Evolutionary conservation across 2,329 filamentous ascomycete genomes (phyloP), one percentile per base, ranked within the genome.

Genomic region (Ramularia endophylla): DNA sequence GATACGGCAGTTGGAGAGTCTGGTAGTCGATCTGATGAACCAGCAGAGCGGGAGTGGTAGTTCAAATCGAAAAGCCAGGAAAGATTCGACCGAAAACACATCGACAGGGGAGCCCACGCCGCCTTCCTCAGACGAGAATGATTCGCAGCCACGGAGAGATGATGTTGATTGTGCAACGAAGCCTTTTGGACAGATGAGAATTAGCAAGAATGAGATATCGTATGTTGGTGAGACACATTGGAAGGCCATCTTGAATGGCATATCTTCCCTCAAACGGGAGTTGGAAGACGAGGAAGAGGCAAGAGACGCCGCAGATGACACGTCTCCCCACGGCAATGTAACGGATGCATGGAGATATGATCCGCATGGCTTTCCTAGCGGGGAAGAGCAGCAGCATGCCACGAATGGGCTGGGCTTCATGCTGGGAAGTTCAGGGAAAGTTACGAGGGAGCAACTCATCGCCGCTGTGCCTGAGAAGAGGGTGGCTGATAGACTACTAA

Each of bases 191-290:
- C 73, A 88, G 33, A 75, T 94, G 58, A 89, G 88, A 58, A 82
- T 94, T 49, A 85, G 89, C 55, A 65, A 73, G 36, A 71, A 75
- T 41, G 87, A 87, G 62, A 83, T 83, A 17, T 78, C 86, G 67
- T 94, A 92, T 60, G 71, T 90, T 47, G 87, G 86, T 41, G 83
- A 87, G 51, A 82, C 85, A 41, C 85, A 92, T 63, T 94, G 87
- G 87, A 82, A 85, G 54, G 79, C 82, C 28, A 78, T 94, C 39
- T 68, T 94, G 40, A 74, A 79, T 53, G 85, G 89, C 63, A 63
- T 64, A 20, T 55, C 52, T 18, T 59, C 62, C 5, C 35, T 63
- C 31, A 62, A 61, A 40, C 48, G 55, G 11, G 57, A 62, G 17
- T 47, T 64, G 4, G 56, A 47, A 2, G 54, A 58, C 12, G 55